Evolutionary conservation across 129 eudicot genomes (phyloP), one percentile per base, ranked within the genome.

Genomic region (Lonicera japonica): DNA sequence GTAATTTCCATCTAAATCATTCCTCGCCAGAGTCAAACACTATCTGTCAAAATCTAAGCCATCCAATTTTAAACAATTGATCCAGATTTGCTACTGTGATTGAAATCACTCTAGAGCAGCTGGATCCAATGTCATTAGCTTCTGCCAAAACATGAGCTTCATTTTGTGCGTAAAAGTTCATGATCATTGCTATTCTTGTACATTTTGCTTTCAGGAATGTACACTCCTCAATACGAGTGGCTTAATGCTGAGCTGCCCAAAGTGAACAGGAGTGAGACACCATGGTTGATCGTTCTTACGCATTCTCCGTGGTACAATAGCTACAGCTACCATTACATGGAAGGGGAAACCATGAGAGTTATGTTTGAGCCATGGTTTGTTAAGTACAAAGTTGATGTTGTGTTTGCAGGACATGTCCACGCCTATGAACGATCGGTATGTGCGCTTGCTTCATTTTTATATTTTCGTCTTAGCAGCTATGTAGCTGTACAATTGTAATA

Each of bases 381-480:
- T 1, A 57, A 84, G 61, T 74, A 71, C 72, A 84, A 84, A 66
- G 91, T 80, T 18, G 87, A 84, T 65, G 64, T 77, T 9, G 91
- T 84, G 22, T 84, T 84, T 65, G 75, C 91, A 14, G 91, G 91
- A 25, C 91, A 84, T 68, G 91, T 84, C 40, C 91, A 84, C 64
- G 91, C 91, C 15, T 84, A 84, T 20, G 91, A 84, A 60, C 75
- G 87, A 67, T 74, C 82, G 24, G 91, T 84, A 60, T 64, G 80
- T 77, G 21, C 5, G 5, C 21, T 29, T 1, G 36, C 36, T 29
- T 29, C 36, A 29, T 29, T 29, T 29, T 29, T 1, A 29, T 1
- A 29, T 29, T 29, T 29, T 2, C 36, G 36, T 29, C 5, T 43
- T 43, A 2, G 3, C 50, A 29, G 36, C 6, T 29, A 29, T 29